Evolutionary conservation across 345 rosid species (phyloP).

Genomic region (Rhodamnia argentea): DNA sequence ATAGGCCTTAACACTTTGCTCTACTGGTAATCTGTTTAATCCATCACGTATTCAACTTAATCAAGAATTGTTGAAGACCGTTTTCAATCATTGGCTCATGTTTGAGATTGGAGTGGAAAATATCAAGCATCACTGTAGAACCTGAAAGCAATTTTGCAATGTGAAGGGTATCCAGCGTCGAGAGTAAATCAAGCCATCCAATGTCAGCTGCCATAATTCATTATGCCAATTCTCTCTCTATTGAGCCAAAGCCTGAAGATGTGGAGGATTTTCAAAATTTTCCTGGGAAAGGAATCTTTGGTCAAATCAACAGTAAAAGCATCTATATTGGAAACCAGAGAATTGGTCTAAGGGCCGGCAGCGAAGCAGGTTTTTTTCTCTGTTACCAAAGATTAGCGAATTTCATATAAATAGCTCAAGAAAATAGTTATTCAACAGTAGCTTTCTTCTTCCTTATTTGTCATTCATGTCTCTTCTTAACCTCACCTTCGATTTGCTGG

Average conservation of each 20-base stretch:
- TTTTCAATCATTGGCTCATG: neutral
- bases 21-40: constrained; percentile 34
- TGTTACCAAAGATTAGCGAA: neutral
- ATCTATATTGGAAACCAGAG: constrained; percentile 60
- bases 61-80: neutral
- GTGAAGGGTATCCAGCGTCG: constrained; percentile 72
- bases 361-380: constrained; percentile 28
- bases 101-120: neutral
- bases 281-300: constrained; percentile 79
- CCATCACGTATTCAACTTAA: neutral
- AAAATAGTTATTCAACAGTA: neutral
- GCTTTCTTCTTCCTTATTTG: neutral
- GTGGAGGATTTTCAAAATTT: constrained; percentile 58
- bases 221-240: constrained; percentile 35
- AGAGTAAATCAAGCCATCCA: constrained; percentile 84
- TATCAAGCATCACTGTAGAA: neutral
- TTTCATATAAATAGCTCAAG: neutral
- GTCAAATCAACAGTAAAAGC: constrained; percentile 44
- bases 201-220: constrained; percentile 73
- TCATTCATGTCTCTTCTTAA: neutral
- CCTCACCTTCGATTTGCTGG: neutral
- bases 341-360: constrained; percentile 44
- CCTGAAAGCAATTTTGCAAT: neutral
- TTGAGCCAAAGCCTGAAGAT: constrained; percentile 55
- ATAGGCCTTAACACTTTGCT: constrained; percentile 30